A percentile compares a stretch with the other conserved stretches of the same genome.
Conservation (phyloP, 1,284 basidiomycete species). For the Puccinia brachypodii region DNA sequence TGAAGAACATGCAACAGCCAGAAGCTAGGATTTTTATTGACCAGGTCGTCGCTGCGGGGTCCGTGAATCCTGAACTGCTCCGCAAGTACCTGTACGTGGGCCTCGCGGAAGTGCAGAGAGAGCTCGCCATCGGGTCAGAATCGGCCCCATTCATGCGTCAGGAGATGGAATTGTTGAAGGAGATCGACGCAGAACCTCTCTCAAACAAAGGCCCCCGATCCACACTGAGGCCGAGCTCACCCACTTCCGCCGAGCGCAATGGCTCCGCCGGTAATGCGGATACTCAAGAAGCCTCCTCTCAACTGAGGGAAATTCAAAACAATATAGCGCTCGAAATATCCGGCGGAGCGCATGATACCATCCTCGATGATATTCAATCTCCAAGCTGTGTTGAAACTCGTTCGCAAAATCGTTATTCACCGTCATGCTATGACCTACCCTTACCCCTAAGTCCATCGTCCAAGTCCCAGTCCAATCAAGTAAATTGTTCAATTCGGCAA, state of each 20-base stretch:
- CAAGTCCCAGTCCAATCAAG: not conserved
- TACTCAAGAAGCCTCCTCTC: not conserved
- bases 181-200: not conserved
- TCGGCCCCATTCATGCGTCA: not conserved
- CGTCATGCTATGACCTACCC: not conserved
- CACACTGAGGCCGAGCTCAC: not conserved
- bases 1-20: conserved; percentile 52
- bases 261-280: not conserved
- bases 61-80: conserved; percentile 53
- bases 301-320: not conserved
- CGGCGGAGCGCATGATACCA: not conserved
- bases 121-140: conserved; percentile 7
- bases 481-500: not conserved
- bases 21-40: conserved; percentile 54
- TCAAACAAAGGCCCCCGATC: not conserved
- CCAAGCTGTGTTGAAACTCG: not conserved
- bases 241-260: not conserved
- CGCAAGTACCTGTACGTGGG: conserved; percentile 52
- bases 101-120: conserved; percentile 53
- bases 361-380: not conserved
- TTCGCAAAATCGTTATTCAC: not conserved
- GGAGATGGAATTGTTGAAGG: conserved; percentile 22
- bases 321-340: conserved; percentile 27
- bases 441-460: not conserved
- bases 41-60: conserved; percentile 53